Evolutionary conservation across 306 rosid genomes (phyloP).

Genomic region (Lathyrus aphaca): DNA sequence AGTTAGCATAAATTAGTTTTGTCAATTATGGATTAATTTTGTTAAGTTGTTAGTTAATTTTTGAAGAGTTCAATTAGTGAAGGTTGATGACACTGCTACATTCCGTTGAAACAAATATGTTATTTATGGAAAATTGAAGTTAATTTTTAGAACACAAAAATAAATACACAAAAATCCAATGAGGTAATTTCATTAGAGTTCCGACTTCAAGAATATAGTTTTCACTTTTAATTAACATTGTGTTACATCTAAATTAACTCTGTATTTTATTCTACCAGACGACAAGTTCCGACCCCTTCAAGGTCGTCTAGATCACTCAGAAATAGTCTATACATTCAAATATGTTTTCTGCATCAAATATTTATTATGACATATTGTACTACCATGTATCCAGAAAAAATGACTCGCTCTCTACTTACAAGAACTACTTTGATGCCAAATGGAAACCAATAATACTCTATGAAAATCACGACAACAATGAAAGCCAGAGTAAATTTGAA

Average conservation of each 20-base stretch:
- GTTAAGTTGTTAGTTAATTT: too few species aligned
- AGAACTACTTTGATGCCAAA: conserved; percentile 32
- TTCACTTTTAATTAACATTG: conserved; percentile 15
- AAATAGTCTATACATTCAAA: conserved; percentile 88
- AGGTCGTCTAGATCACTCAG: conserved; percentile 93
- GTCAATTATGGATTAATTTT: too few species aligned
- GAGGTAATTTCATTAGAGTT: conserved; percentile 60
- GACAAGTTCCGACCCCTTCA: conserved; percentile 91
- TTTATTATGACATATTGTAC: too few species aligned
- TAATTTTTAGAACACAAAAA: too few species aligned
- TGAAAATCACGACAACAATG: conserved; percentile 12
- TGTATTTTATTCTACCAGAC: conserved; percentile 52
- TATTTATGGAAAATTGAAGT: too few species aligned
- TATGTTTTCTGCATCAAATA: too few species aligned
- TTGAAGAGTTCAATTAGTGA: too few species aligned
- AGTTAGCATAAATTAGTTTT: too few species aligned
- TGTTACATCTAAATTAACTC: conserved; percentile 5
- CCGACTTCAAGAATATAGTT: conserved; percentile 23
- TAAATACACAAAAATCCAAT: conserved; percentile 98
- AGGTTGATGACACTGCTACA: too few species aligned
- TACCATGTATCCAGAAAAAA: too few species aligned
- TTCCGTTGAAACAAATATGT: too few species aligned
- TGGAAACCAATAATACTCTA: conserved; percentile 41
- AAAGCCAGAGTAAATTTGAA: conserved; percentile 27
- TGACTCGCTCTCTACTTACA: conserved; percentile 44